Evolutionary conservation across 768 basidiomycete genomes (phyloP).

Genomic region (Tulasnella sp.): DNA sequence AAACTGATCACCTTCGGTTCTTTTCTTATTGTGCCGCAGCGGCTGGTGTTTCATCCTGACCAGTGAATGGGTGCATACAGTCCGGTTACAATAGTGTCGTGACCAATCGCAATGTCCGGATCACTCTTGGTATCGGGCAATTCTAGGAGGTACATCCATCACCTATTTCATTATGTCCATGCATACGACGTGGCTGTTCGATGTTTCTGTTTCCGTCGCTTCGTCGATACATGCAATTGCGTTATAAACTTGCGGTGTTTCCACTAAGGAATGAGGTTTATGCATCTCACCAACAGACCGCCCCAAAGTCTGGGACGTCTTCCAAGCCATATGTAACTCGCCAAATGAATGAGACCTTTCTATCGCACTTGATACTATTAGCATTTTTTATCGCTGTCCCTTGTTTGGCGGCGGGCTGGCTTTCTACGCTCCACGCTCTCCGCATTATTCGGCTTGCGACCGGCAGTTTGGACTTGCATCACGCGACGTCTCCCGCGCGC

Average conservation of each 20-base stretch:
- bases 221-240: background rate
- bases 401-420: background rate
- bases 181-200: background rate
- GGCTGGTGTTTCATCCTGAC: background rate
- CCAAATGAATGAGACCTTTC: too few species aligned
- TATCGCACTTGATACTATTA: too few species aligned
- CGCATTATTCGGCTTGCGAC: too few species aligned
- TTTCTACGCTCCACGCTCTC: too few species aligned
- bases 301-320: too few species aligned
- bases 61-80: background rate
- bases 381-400: too few species aligned
- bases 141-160: background rate
- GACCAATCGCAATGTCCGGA: background rate
- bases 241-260: background rate
- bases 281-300: too few species aligned
- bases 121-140: background rate
- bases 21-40: background rate
- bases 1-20: background rate
- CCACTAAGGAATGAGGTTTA: too few species aligned
- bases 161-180: background rate
- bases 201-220: background rate
- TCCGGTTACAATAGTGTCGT: background rate
- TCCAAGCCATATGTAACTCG: too few species aligned
- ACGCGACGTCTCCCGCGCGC: background rate
- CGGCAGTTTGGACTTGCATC: background rate